Evolutionary conservation across 441 rosid genomes (phyloP).

Genomic region (Dalechampia spathulata): DNA sequence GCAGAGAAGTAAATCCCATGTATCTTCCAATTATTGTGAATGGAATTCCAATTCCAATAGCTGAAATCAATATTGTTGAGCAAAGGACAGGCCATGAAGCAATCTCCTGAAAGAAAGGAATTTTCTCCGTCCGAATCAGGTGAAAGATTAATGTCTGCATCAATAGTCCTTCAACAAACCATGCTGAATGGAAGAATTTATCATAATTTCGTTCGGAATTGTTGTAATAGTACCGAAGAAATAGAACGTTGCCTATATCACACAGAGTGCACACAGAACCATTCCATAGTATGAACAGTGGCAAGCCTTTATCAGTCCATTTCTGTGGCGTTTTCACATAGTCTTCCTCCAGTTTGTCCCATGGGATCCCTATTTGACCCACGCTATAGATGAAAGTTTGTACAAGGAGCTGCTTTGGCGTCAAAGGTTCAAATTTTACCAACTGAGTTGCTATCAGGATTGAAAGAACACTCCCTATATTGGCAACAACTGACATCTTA

Average conservation of each 20-base stretch:
- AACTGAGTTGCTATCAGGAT: conserved; percentile 46
- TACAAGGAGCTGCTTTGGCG: conserved; percentile 54
- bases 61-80: conserved; percentile 45
- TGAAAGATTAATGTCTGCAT: conserved; percentile 65
- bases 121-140: conserved; percentile 59
- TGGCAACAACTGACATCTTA: conserved; percentile 63
- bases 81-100: conserved; percentile 60
- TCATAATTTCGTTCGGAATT: background rate
- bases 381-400: conserved; percentile 55
- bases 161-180: conserved; percentile 60
- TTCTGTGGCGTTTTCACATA: conserved; percentile 42
- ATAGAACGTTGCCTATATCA: conserved; percentile 39
- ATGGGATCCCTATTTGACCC: conserved; percentile 58
- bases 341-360: conserved; percentile 71
- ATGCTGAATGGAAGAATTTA: conserved; percentile 42
- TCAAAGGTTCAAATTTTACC: conserved; percentile 49
- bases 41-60: conserved; percentile 47
- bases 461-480: conserved; percentile 48
- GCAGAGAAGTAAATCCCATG: conserved; percentile 37
- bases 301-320: conserved; percentile 42
- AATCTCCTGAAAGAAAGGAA: conserved; percentile 52
- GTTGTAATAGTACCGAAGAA: conserved; percentile 35
- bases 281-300: conserved; percentile 55
- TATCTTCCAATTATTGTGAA: conserved; percentile 31
- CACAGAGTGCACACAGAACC: conserved; percentile 51